A percentile compares a stretch with the other conserved stretches of the same genome.
Conservation (phyloP, 441 rosid genomes). For the Erodium texanum region DNA sequence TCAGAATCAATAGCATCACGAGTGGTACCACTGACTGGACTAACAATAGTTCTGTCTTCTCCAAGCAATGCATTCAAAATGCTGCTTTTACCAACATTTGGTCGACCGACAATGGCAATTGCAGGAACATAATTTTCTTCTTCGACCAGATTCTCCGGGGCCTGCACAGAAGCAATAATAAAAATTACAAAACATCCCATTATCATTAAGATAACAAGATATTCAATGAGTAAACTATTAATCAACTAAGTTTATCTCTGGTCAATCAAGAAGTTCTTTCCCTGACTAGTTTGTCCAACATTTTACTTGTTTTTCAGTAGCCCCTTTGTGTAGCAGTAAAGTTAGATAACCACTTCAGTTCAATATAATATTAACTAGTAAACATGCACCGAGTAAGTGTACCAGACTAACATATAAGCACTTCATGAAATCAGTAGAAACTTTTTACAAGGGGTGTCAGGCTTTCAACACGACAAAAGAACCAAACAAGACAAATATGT, state of each 20-base stretch:
- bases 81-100: constrained; percentile 97
- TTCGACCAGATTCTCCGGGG: constrained; percentile 28
- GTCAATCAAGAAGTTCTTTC: not conserved
- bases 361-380: not conserved
- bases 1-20: constrained; percentile 98
- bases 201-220: not conserved
- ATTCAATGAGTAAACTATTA: not conserved
- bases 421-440: not conserved
- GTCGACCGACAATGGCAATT: constrained; percentile 89
- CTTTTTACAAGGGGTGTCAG: not conserved
- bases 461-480: not conserved
- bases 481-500: not conserved
- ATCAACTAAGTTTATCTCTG: not conserved
- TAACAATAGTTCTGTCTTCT: constrained; percentile 94
- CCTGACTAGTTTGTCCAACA: not conserved
- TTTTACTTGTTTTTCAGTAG: not conserved
- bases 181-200: not conserved
- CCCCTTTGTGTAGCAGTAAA: not conserved
- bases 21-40: constrained; percentile 95
- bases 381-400: not conserved
- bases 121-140: constrained; percentile 70
- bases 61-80: constrained; percentile 92
- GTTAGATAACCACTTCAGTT: not conserved
- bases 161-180: constrained; percentile 30
- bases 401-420: not conserved